Evolutionary conservation across 805 yeast genomes (phyloP), one percentile per base, ranked within the genome.

Genomic region (Kodamaea neixiangensis): DNA sequence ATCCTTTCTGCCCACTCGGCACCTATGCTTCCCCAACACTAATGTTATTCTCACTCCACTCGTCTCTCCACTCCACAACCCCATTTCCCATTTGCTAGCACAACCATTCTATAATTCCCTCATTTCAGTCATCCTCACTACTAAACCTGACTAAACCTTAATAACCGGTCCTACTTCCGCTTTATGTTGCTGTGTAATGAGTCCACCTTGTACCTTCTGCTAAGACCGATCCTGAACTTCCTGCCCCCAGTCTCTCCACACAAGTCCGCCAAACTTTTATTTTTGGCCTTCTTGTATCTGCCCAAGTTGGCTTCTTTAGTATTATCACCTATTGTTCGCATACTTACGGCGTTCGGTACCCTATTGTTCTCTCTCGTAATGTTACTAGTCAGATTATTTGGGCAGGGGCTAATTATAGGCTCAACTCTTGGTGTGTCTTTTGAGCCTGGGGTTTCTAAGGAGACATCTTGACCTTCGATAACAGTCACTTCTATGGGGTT

Each of bases 211-310:
- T 46, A 47, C 41, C 58, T 54, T 46, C 55, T 60, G 5, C 70
- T 65, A 29, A 67, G 54, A 10, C 72, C 72, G 7, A 66, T 69
- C 44, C 68, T 45, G 7, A 15, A 19, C 17, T 21, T 20, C 13
- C 19, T 17, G 13, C 6, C 21, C 11, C 31, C 31, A 5, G 10
- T 3, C 31, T 25, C 31, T 25, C 52, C 51, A 37, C 55, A 50
- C 7, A 55, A 41, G n/a, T 55, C 58, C 3, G 58, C 56, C 21
- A 55, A 44, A 39, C 53, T 53, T 14, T 40, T 47, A 33, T 48
- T 51, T 29, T 35, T 43, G n/a, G 33, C 22, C 14, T 41, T 13
- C 21, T 38, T 38, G 22, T 38, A 18, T 21, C 13, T 17, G 42
- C 42, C 19, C 34, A 15, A 22, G 18, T 13, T 20, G 13, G 21